Base-by-base conservation (phyloP, 1,284 basidiomycete species). In the Kwoniella shivajii region DNA sequence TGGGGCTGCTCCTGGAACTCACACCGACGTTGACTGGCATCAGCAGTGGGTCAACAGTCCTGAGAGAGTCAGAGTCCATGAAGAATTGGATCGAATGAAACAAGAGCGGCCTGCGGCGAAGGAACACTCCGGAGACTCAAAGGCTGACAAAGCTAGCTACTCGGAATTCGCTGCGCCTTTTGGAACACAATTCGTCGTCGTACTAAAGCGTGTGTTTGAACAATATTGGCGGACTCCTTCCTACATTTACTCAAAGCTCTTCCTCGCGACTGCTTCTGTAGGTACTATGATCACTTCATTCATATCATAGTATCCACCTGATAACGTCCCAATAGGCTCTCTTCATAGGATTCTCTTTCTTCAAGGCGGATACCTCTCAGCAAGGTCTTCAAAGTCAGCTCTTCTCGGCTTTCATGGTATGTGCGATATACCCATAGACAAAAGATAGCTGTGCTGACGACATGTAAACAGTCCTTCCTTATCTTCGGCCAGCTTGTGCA, bases 321-420 rank as follows among this genome's bases (percentile, higher is more conserved):
- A 64, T 63, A 45, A 47, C 51, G n/a, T 43, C 58, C 61, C 1
- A 2, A 10, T 60, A 77, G 50, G 69, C 76, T 31, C 71, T 82
- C 45, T 80, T 81, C 55, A 78, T 81, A 50, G 80, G 81, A 20
- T 80, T 82, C 70, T 78, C 76, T 14, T 80, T 92, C 81, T 92
- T 82, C 82, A 80, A 86, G 56, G 79, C 87, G 2, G 84, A 85
- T 54, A 79, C 84, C 51, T 82, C 83, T 3, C 82, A 86, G 48
- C 84, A 86, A 61, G 90, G 89, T 44, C 85, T 87, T 0, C 89
- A 92, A 74, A 89, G 90, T 76, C 89, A 91, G 75, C 83, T 92
- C 39, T 92, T 92, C 70, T 71, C 75, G 20, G 72, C 75, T 44
- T 80, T 80, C 64, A 79, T 79, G 75, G 71, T 80, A 50, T 50